Evolutionary conservation across 768 basidiomycete genomes (phyloP).

Genomic region (Termitomyces sp.): DNA sequence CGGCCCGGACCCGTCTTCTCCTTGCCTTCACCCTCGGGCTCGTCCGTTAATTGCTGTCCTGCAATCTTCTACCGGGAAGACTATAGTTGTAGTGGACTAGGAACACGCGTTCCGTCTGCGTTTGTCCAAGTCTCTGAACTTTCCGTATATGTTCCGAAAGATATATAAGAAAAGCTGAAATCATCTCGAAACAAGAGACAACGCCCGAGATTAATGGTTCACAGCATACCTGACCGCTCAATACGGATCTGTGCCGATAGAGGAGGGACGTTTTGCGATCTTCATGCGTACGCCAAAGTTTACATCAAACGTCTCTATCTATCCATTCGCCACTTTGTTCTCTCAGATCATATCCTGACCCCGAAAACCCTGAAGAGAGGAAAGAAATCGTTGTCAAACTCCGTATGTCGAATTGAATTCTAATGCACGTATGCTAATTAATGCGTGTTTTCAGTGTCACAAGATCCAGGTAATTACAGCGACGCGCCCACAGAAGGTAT

Average conservation of each 20-base stretch:
- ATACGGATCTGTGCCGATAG: conserved; percentile 84
- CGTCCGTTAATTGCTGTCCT: background rate
- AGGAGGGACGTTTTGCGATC: conserved; percentile 91
- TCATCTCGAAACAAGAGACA: background rate
- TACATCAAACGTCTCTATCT: background rate
- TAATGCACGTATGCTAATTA: background rate
- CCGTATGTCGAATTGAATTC: conserved; percentile 39
- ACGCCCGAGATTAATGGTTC: conserved; percentile 5
- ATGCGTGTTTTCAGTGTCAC: conserved; percentile 55
- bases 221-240: conserved; percentile 59
- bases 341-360: conserved; percentile 68
- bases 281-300: conserved; percentile 61
- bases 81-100: background rate
- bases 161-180: conserved; percentile 4
- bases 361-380: conserved; percentile 50
- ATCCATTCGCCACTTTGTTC: background rate
- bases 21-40: background rate
- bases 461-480: conserved; percentile 80
- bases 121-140: background rate
- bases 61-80: background rate
- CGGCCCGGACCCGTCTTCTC: background rate
- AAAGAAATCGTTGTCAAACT: conserved; percentile 91
- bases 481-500: conserved; percentile 97
- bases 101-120: background rate
- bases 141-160: conserved; percentile 16